Evolutionary conservation across 2,329 filamentous ascomycete genomes (phyloP), one percentile per base, ranked within the genome.

Genomic region (Fusarium metavorans): DNA sequence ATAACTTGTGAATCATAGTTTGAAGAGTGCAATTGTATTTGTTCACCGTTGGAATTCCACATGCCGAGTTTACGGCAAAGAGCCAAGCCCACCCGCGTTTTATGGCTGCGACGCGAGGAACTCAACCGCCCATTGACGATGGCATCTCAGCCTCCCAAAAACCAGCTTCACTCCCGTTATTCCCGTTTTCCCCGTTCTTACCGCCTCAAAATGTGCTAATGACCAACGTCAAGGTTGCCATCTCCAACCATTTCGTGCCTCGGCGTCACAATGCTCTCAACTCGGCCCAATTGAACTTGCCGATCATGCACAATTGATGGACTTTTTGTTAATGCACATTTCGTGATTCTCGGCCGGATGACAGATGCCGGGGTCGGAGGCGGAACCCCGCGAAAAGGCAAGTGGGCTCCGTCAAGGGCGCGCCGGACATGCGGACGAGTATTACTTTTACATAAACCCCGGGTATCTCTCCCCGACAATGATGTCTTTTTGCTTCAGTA

Each of bases 351-450:
- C 66, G 61, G 54, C 27, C 39, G 45, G 37, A 27, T 32, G 6
- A 27, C 37, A 18, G 41, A 63, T 67, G 45, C 68, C 58, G 54
- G 64, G 35, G 66, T 58, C 71, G 71, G 72, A 69, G 61, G 58
- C 37, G 62, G 39, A 74, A 70, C 73, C 73, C 73, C 71, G 70
- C 71, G 61, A 37, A 32, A 16, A 18, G 16, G 18, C 4, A 30
- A 39, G 20, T 37, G 35, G 14, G 58, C 35, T 58, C 56, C 56
- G 56, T 35, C 18, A 58, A 67, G 39, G 60, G 32, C 66, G 60
- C 13, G 66, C 60, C 50, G 60, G 50, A 58, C 60, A 67, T 66
- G 43, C 25, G 39, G 54, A 39, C 27, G 43, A 16, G 43, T 10
- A 45, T n/a, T 13, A 41, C 41, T 34, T 52, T 64, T 68, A 72